These are phyloP conservation scores for Vanrija sp. DNA, from an alignment of 1,284 basidiomycete species.

Conservation along the genomic window DNA sequence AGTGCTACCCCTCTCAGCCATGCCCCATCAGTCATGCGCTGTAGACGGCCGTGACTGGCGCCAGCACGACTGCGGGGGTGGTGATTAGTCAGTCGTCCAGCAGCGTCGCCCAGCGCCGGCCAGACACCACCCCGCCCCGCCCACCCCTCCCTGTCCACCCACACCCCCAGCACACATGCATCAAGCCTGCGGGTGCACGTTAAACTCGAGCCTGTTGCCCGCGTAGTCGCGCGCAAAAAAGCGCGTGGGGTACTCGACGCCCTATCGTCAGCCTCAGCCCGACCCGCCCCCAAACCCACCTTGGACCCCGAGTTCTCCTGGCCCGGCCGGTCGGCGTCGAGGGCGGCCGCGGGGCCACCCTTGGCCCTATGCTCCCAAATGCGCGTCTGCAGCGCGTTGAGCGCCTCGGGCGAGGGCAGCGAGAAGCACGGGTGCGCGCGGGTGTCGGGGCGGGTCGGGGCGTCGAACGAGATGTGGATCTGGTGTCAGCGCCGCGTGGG, in stretches of 20 bases:
- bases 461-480: constrained; percentile 39
- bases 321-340: constrained; percentile 38
- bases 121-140: too few species aligned
- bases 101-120: too few species aligned
- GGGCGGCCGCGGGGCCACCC: constrained; percentile 23
- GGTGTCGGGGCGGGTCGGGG: background rate
- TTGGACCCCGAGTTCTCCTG: constrained; percentile 38
- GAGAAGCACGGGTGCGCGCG: constrained; percentile 43
- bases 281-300: constrained; percentile 10
- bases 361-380: constrained; percentile 31
- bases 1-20: too few species aligned
- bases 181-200: background rate
- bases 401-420: constrained; percentile 24
- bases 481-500: constrained; percentile 5
- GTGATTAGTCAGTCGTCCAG: too few species aligned
- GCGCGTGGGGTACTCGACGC: constrained; percentile 41
- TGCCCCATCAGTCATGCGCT: too few species aligned
- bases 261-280: constrained; percentile 13
- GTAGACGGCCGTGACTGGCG: too few species aligned
- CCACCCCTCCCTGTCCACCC: too few species aligned
- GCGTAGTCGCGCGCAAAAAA: constrained; percentile 47
- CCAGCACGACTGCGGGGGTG: too few species aligned
- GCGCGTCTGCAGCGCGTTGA: constrained; percentile 34
- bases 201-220: constrained; percentile 45
- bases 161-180: too few species aligned